A percentile compares a stretch with the other conserved stretches of the same genome.
Conservation (phyloP, 345 rosid genomes). For the Salix exigua region DNA sequence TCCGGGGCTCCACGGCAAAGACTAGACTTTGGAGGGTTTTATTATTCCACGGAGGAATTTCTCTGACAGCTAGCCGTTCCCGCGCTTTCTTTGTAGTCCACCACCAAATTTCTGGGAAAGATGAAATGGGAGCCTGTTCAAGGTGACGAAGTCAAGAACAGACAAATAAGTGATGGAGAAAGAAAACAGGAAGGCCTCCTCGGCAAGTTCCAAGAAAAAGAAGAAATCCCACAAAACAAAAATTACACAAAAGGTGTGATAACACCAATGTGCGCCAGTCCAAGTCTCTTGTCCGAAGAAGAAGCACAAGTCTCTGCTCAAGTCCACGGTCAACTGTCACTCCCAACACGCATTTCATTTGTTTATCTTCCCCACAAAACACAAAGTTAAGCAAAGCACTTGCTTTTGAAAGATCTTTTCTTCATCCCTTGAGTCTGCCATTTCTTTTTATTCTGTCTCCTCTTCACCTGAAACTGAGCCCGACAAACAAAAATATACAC, state of each 20-base stretch:
- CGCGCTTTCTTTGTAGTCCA: background rate
- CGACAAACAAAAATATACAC: background rate
- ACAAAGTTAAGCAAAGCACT: background rate
- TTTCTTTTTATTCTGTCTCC: background rate
- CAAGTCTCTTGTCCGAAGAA: background rate
- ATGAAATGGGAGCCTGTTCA: background rate
- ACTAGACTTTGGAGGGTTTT: background rate
- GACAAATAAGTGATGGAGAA: too few species aligned
- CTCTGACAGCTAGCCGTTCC: background rate
- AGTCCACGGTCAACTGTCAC: slow-evolving; percentile 23
- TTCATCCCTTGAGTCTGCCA: slow-evolving; percentile 4
- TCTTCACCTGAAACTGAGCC: background rate
- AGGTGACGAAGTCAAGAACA: background rate
- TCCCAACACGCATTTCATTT: slow-evolving; percentile 6
- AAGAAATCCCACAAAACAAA: background rate
- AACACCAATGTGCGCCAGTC: background rate
- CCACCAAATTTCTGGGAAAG: background rate
- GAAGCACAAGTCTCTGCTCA: background rate
- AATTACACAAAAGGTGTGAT: background rate
- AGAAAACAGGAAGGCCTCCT: background rate
- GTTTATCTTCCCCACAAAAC: background rate
- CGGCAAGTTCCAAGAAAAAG: background rate
- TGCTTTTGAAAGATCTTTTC: background rate
- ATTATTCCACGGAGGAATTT: background rate
- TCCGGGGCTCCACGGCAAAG: background rate